Conservation (phyloP, 306 rosid species). For the Senna siamea region DNA sequence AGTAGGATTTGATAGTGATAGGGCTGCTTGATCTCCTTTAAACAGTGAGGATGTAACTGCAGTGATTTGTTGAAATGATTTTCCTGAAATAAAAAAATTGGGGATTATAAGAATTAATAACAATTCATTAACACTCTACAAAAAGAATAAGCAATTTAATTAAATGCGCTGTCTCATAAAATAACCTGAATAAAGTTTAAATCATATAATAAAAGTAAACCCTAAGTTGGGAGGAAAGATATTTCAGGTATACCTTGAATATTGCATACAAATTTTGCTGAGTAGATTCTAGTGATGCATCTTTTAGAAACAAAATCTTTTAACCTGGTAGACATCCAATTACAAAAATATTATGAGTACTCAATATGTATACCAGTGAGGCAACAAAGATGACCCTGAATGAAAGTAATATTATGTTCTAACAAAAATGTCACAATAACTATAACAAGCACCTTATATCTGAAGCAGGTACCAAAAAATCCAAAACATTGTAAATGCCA, state of each 20-base stretch:
- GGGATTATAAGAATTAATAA: neutral
- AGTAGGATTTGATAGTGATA: constrained; percentile 34
- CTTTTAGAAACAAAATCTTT: constrained; percentile 35
- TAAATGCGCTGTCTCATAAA: neutral
- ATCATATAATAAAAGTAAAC: constrained; percentile 5
- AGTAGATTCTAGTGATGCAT: neutral
- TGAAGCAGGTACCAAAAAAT: neutral
- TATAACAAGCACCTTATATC: neutral
- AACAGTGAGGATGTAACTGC: constrained; percentile 45
- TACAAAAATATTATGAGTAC: constrained; percentile 3
- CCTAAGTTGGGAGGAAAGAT: neutral
- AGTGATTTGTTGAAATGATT: constrained; percentile 38
- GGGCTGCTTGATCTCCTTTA: constrained; percentile 38
- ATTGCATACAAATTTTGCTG: constrained; percentile 35
- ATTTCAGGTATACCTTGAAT: constrained; percentile 35
- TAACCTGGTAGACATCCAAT: constrained; percentile 38
- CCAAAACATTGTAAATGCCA: neutral
- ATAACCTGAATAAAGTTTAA: constrained; percentile 8
- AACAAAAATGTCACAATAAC: neutral
- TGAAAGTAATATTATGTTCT: neutral
- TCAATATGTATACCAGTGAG: constrained; percentile 7
- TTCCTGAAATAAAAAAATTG: constrained; percentile 45
- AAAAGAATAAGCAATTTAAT: neutral
- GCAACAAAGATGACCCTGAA: neutral
- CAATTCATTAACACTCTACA: no score